Percentiles rank a stretch among this genome's conserved stretches.
These are phyloP conservation scores for Hamiltosporidium tvaerminnensis DNA, from an alignment of 371 early-diverging fungal species.

Conservation along the genomic window DNA sequence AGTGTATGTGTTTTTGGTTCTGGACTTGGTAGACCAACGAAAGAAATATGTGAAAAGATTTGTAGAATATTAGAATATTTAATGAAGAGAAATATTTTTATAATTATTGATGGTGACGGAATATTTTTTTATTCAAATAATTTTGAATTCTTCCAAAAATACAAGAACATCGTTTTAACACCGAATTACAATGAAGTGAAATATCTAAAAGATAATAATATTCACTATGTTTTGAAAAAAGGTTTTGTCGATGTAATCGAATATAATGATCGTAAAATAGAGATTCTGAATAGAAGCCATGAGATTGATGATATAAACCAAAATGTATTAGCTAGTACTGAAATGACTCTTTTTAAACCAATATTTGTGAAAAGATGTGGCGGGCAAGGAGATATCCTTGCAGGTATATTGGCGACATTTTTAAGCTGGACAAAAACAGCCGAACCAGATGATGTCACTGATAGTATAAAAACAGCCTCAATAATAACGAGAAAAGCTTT, in stretches of 20 bases:
- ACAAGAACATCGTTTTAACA: conserved; percentile 27
- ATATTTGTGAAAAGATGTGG: conserved; percentile 27
- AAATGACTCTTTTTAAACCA: not conserved
- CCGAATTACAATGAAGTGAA: conserved; percentile 42
- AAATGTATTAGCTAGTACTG: not conserved
- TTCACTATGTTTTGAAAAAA: conserved; percentile 29
- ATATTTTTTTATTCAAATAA: conserved; percentile 8
- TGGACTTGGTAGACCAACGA: conserved; percentile 24
- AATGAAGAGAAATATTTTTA: conserved; percentile 5
- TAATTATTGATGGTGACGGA: conserved; percentile 47
- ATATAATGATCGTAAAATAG: conserved; percentile 4
- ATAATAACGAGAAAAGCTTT: conserved; percentile 19
- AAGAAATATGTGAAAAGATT: conserved; percentile 12
- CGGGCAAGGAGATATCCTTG: conserved; percentile 48
- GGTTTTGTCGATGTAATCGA: conserved; percentile 28
- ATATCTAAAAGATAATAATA: not conserved
- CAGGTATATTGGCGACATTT: conserved; percentile 29
- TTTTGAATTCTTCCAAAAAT: not conserved
- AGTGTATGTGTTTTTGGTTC: conserved; percentile 42
- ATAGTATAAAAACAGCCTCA: conserved; percentile 3
- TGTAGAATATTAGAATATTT: conserved; percentile 24
- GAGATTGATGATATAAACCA: not conserved
- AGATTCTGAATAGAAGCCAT: not conserved
- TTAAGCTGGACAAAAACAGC: conserved; percentile 7
- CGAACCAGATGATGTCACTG: conserved; percentile 4